phyloP scores from a whole-genome alignment of 805 yeast species.

The Wickerhamomyces queroliae region DNA sequence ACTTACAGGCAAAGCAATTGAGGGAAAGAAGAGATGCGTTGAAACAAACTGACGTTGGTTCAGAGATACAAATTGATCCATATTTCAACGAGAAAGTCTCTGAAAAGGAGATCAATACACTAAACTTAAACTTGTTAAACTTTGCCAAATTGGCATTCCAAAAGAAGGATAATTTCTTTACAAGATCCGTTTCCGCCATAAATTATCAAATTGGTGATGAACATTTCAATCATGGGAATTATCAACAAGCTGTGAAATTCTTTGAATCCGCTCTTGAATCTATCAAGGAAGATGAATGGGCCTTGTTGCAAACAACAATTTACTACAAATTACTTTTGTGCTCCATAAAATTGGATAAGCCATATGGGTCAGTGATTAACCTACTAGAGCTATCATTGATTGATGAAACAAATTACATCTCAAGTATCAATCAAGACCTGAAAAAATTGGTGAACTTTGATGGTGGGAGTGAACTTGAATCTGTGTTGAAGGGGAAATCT shows the following conservation, averaged over 20 bases:
- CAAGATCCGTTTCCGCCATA: constrained; percentile 35
- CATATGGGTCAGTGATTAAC: constrained; percentile 27
- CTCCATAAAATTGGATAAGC: constrained; percentile 25
- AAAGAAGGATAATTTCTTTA: constrained; percentile 27
- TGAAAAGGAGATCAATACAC: constrained; percentile 2
- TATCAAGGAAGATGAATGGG: constrained; percentile 39
- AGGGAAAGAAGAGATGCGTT: constrained; percentile 18
- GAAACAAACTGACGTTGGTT: constrained; percentile 10
- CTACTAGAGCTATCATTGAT: constrained; percentile 27
- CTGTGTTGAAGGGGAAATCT: constrained; percentile 4
- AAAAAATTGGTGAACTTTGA: constrained; percentile 2
- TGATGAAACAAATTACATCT: constrained; percentile 8
- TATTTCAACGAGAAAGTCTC: neutral
- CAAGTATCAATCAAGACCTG: neutral
- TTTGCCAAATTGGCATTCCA: constrained; percentile 31
- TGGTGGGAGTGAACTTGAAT: constrained; percentile 1
- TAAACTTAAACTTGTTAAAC: constrained; percentile 26
- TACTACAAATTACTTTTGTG: constrained; percentile 34
- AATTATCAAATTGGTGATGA: constrained; percentile 49
- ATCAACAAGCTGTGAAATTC: constrained; percentile 35
- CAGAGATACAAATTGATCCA: constrained; percentile 1
- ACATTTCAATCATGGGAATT: constrained; percentile 26
- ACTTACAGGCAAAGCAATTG: constrained; percentile 32
- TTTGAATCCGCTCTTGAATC: constrained; percentile 32
- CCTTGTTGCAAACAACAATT: constrained; percentile 24